Percentiles rank a stretch among this genome's conserved stretches.
phyloP scores from a whole-genome alignment of 208 protist genomes.

The Trypanosoma avium region DNA sequence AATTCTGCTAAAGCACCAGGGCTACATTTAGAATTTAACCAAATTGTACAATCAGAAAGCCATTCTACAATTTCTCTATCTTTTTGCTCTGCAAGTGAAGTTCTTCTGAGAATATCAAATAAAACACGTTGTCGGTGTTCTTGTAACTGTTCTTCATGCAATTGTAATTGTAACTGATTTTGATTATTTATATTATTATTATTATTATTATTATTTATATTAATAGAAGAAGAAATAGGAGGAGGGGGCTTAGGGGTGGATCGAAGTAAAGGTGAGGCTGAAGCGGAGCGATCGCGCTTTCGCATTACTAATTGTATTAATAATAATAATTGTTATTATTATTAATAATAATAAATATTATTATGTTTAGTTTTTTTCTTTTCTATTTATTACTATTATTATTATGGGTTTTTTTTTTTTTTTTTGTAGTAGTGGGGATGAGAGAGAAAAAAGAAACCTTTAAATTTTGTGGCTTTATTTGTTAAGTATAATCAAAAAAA shows the following conservation, averaged over 20 bases:
- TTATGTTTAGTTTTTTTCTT: too few relatives aligned
- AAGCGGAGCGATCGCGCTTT: constrained; percentile 25
- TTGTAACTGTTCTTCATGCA: not conserved
- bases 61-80: constrained; percentile 72
- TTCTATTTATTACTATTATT: too few relatives aligned
- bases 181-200: not conserved
- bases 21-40: constrained; percentile 29
- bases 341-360: too few relatives aligned
- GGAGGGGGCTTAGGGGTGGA: not conserved
- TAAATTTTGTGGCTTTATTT: too few relatives aligned
- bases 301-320: constrained; percentile 12
- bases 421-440: too few relatives aligned
- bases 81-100: constrained; percentile 70
- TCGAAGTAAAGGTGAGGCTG: constrained; percentile 2
- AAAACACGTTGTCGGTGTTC: constrained; percentile 38
- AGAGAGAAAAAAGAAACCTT: too few relatives aligned
- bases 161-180: not conserved
- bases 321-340: too few relatives aligned
- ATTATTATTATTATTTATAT: too few relatives aligned
- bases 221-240: too few relatives aligned
- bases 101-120: constrained; percentile 66
- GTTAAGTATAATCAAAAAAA: too few relatives aligned
- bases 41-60: constrained; percentile 46
- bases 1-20: constrained; percentile 35
- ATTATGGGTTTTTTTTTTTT: too few relatives aligned